Evolutionary conservation across 768 basidiomycete species (phyloP), one percentile per base, ranked within the genome.

Genomic region (Xerocomellus amylosporus): DNA sequence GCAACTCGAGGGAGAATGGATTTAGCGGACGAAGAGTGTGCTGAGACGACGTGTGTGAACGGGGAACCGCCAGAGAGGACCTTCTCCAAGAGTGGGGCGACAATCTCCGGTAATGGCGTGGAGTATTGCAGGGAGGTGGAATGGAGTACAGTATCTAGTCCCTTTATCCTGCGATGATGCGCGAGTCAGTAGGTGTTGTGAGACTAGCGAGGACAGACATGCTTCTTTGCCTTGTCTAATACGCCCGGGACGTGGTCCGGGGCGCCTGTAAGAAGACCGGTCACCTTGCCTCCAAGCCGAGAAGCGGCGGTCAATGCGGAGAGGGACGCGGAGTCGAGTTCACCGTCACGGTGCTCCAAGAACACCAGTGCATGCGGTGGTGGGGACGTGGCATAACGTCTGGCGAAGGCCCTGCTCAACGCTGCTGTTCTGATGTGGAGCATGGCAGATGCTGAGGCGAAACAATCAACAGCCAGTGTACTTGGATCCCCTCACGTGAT

Each of bases 1-100:
- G 96, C 92, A 10, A 97, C 84, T 56, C 96, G 90, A 38, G 97
- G 97, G 53, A 98, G 80, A 58, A 98, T 77, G 33, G 93, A 92
- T 75, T 97, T 98, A 53, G 93, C 92, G 45, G 86, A 82, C 5
- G 95, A 92, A 0, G 95, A 92, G 62, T 97, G 95, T 12, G 93
- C 84, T 26, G 91, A 92, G 48, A 96, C 87, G 61, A 98, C 81
- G 68, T 99, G 96, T 6, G 96, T 95, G 75, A 84, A 98, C 45
- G 79, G 72, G 5, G 79, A 78, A 57, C 77, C 78, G 43, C 76
- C 73, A 20, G 85, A 80, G 5, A 96, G 78, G 28, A 95, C 64
- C 56, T 82, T 82, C 66, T 92, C 85, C 20, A 98, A 71, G 41
- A 98, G 79, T 8, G 94, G 96, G 2, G 94, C 84, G 48, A 95